These are phyloP conservation scores for Phytophthora cactorum DNA, from an alignment of 352 stramenopile species.

Conservation along the genomic window DNA sequence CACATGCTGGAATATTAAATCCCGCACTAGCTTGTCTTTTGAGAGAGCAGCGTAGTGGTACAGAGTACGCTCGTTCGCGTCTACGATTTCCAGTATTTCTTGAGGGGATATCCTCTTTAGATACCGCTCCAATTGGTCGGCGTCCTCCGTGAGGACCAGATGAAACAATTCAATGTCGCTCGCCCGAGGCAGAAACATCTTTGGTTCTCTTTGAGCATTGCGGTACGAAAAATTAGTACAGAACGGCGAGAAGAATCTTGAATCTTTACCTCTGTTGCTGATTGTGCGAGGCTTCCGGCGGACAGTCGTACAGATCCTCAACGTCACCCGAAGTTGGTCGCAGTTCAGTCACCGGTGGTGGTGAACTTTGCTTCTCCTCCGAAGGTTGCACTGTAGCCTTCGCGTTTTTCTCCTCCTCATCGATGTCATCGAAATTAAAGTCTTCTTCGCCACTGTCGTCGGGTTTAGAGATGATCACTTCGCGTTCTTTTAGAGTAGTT, in stretches of 20 bases:
- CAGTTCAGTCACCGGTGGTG: slow-evolving; percentile 1
- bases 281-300: background rate
- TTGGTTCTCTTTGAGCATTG: slow-evolving; percentile 9
- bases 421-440: slow-evolving; percentile 32
- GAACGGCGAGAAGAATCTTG: background rate
- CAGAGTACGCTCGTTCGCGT: slow-evolving; percentile 33
- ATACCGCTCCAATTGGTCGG: slow-evolving; percentile 24
- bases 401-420: slow-evolving; percentile 13
- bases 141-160: slow-evolving; percentile 37
- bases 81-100: slow-evolving; percentile 41
- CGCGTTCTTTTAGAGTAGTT: slow-evolving; percentile 1
- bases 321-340: slow-evolving; percentile 6
- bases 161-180: slow-evolving; percentile 57
- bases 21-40: slow-evolving; percentile 9
- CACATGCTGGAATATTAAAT: slow-evolving; percentile 45
- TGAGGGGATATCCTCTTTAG: slow-evolving; percentile 31
- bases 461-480: background rate
- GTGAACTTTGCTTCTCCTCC: background rate
- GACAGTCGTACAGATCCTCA: slow-evolving; percentile 36
- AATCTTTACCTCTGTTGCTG: slow-evolving; percentile 14
- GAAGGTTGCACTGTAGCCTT: background rate
- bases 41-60: slow-evolving; percentile 66
- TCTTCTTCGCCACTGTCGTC: slow-evolving; percentile 25
- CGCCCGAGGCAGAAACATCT: slow-evolving; percentile 45
- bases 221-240: background rate